A percentile compares a stretch with the other conserved stretches of the same genome.
phyloP scores from a whole-genome alignment of 176 grass and related monocot genomes.

The Oryza glumipatula region DNA sequence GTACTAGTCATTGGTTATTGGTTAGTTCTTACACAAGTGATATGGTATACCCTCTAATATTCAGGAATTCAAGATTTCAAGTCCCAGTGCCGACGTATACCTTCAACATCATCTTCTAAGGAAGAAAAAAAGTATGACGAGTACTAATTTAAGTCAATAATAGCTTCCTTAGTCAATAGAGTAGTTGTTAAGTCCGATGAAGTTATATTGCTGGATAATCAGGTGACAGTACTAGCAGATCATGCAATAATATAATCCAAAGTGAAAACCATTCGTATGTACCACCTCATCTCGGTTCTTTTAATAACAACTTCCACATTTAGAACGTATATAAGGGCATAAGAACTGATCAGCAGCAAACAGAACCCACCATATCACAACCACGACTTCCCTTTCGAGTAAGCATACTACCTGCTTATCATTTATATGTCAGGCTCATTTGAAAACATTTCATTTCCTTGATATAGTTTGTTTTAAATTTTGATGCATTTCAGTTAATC shows the following conservation, averaged over 20 bases:
- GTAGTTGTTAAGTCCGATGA: constrained; percentile 6
- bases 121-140: background rate
- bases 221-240: background rate
- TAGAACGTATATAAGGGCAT: constrained; percentile 38
- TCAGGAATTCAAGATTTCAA: background rate
- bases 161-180: constrained; percentile 16
- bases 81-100: background rate
- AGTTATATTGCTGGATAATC: constrained; percentile 23
- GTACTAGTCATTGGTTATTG: background rate
- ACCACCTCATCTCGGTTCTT: constrained; percentile 7
- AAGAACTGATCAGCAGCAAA: constrained; percentile 4
- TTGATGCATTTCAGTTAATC: constrained; percentile 25
- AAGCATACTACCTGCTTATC: constrained; percentile 7
- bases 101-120: background rate
- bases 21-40: background rate
- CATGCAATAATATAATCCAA: constrained; percentile 1
- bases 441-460: constrained; percentile 15
- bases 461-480: constrained; percentile 15
- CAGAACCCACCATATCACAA: constrained; percentile 34
- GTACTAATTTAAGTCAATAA: background rate
- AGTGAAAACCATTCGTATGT: constrained; percentile 1
- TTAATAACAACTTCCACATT: constrained; percentile 15
- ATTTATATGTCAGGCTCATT: constrained; percentile 18
- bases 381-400: constrained; percentile 34
- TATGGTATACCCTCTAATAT: background rate